Evolutionary conservation across 2,329 filamentous ascomycete species (phyloP), one percentile per base, ranked within the genome.

Genomic region (Coleophoma crateriformis): DNA sequence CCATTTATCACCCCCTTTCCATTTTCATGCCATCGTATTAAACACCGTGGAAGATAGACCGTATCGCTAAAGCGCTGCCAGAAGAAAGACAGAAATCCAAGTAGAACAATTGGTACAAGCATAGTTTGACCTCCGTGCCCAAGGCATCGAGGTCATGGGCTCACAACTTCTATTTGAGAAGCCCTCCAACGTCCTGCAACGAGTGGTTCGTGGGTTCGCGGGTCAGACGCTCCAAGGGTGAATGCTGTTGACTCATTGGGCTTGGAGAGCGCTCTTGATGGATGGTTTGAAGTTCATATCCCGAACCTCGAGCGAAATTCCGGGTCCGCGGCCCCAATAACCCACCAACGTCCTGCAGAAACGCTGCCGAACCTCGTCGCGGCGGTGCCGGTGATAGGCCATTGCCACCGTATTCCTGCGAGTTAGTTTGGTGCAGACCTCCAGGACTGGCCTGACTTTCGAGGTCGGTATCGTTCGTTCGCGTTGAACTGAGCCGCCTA

Each of bases 331-430:
- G 73, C 3, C 67, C 69, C 5, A 84, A 61, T 14, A 82, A 67
- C 1, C 77, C 79, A 8, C 78, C 75, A 1, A 83, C 62, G 55
- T 84, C 81, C 54, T 81, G 78, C 6, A 84, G 64, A n/a, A 84
- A 59, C 0, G 78, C 75, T 1, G 76, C 72, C 2, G 79, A 83
- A 3, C 81, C 81, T 40, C 78, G 67, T 7, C 77, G 70, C 1
- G 71, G 69, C 14, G 77, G 55, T 0, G 73, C 69, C 0, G 74
- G 70, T 0, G 71, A 69, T 7, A 75, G 52, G 3, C 32, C 34
- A n/a, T 39, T 33, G 33, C 32, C 33, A 2, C 56, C 56, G 33
- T 55, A 50, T 11, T 61, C 60, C 12, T 52, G 46, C 1, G 56
- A 59, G 48, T 50, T 55, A 1, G 51, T 57, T 2, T 52, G 51